Percentiles rank a stretch among this genome's conserved stretches.
phyloP scores from a whole-genome alignment of 2,329 filamentous ascomycete species.

The Fusarium luffae region DNA sequence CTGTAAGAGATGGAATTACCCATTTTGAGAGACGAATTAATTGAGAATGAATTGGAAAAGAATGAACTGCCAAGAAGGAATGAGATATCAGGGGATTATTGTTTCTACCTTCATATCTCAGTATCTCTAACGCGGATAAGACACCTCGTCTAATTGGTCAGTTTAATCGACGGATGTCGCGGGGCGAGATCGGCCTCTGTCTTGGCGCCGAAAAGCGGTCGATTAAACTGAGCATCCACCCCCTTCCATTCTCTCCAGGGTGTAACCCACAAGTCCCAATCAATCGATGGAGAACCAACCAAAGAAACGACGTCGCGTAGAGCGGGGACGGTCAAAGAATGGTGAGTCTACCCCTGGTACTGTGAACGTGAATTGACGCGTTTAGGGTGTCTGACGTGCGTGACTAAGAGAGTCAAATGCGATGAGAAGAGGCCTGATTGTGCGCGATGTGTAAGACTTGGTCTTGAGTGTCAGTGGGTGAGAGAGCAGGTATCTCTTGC shows the following conservation, averaged over 20 bases:
- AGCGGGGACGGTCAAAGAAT: constrained; percentile 24
- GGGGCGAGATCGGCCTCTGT: constrained; percentile 1
- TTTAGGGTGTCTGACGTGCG: constrained; percentile 13
- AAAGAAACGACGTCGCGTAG: constrained; percentile 12
- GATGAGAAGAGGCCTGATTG: constrained; percentile 3
- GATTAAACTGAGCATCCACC: neutral
- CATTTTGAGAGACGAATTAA: neutral
- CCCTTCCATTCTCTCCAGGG: neutral
- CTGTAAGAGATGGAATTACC: constrained; percentile 20
- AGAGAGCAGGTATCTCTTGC: neutral
- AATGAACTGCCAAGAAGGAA: neutral
- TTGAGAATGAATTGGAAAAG: neutral
- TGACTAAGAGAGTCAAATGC: constrained; percentile 17
- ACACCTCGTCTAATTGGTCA: neutral
- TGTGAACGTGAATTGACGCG: neutral
- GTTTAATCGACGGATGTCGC: constrained; percentile 10
- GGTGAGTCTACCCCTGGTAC: neutral
- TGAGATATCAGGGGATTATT: neutral
- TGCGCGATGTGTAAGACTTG: neutral
- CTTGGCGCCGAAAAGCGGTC: neutral
- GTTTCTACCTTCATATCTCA: neutral
- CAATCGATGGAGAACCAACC: neutral
- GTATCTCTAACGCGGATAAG: neutral
- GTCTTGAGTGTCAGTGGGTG: neutral
- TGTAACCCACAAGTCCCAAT: neutral